Percentiles rank a stretch among this genome's conserved stretches.
Evolutionary conservation across 495 filamentous ascomycete genomes (phyloP).

Genomic region (Penicillium verhagenii): DNA sequence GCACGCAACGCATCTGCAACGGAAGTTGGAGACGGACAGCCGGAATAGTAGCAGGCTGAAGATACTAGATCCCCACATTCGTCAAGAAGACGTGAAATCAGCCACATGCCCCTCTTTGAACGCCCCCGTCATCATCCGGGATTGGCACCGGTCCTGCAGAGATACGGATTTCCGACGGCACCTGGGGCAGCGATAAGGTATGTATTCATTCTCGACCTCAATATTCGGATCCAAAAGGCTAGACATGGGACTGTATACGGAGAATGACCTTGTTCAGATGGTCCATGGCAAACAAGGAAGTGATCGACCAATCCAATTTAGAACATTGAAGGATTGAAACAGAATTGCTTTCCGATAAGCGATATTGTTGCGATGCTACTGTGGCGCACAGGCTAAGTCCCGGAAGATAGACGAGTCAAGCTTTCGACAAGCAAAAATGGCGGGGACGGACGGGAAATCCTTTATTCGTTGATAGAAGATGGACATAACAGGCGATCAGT

Average conservation of each 20-base stretch:
- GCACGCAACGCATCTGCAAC: neutral
- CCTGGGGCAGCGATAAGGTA: constrained; percentile 2
- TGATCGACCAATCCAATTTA: constrained; percentile 7
- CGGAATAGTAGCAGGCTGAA: neutral
- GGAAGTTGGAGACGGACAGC: neutral
- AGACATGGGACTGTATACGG: constrained; percentile 4
- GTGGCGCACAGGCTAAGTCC: constrained; percentile 14
- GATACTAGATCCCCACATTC: constrained; percentile 8
- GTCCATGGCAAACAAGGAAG: constrained; percentile 6
- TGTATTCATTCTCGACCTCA: neutral
- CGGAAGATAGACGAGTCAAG: constrained; percentile 7
- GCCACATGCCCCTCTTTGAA: neutral
- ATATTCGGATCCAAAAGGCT: neutral
- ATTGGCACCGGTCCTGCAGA: neutral
- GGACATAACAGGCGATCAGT: neutral
- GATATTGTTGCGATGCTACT: constrained; percentile 17
- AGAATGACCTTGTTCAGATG: constrained; percentile 7
- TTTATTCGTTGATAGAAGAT: neutral
- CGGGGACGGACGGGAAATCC: neutral
- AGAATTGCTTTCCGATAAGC: constrained; percentile 16
- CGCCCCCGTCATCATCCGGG: neutral
- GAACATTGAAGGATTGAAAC: neutral
- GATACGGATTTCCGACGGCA: constrained; percentile 13
- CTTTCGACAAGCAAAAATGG: constrained; percentile 18
- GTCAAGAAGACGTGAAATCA: constrained; percentile 4